phyloP scores from a whole-genome alignment of 441 rosid genomes.

The Erodium texanum region DNA sequence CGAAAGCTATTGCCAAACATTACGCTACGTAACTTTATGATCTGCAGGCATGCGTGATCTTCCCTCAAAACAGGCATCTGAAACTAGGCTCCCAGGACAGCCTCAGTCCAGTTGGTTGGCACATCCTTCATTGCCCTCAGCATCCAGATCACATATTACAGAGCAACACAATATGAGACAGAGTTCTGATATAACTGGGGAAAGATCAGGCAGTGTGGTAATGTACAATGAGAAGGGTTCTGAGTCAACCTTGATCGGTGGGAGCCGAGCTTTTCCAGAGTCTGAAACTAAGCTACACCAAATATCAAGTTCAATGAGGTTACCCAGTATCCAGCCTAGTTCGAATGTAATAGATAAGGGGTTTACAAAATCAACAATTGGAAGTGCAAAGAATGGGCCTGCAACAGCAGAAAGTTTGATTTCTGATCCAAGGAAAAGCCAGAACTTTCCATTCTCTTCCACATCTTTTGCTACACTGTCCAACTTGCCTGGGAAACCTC shows the following conservation, averaged over 20 bases:
- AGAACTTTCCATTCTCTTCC: conserved; percentile 25
- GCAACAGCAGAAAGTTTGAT: conserved; percentile 22
- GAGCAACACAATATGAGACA: conserved; percentile 23
- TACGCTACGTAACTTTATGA: neutral
- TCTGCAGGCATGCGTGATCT: conserved; percentile 35
- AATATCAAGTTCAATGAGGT: conserved; percentile 22
- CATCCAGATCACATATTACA: conserved; percentile 24
- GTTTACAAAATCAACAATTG: conserved; percentile 24
- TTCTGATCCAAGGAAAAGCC: conserved; percentile 26
- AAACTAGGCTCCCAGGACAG: conserved; percentile 23
- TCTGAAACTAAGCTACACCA: conserved; percentile 27
- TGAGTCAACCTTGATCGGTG: conserved; percentile 21
- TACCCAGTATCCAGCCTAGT: conserved; percentile 20
- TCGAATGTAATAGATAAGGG: conserved; percentile 25
- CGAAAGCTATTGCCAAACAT: neutral
- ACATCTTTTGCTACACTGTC: conserved; percentile 26
- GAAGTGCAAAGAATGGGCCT: conserved; percentile 25
- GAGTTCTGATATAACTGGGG: conserved; percentile 24
- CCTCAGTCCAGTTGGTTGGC: conserved; percentile 26
- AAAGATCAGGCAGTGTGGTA: conserved; percentile 23
- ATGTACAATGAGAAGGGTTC: conserved; percentile 30
- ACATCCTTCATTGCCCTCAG: conserved; percentile 27
- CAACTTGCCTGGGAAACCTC: conserved; percentile 26
- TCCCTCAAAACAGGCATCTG: conserved; percentile 29
- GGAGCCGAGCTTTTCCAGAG: conserved; percentile 28